These are phyloP conservation scores for Gracilaria gracilis DNA, from an alignment of 23 red algal species.

Conservation along the genomic window DNA sequence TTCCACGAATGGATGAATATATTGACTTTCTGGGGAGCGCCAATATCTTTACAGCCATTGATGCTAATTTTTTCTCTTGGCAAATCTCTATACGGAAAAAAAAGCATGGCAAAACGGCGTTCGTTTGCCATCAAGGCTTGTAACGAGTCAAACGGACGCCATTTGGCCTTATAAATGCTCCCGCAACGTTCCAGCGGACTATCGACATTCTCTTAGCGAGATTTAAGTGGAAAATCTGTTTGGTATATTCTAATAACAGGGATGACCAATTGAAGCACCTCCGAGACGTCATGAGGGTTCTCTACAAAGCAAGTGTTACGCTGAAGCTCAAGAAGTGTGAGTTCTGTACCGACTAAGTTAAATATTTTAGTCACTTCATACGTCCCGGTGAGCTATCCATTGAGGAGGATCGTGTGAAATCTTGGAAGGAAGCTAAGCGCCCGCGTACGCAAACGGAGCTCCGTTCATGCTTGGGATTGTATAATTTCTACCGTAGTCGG, in stretches of 20 bases:
- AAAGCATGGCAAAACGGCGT: not conserved
- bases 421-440: not conserved
- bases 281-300: conserved; percentile 1
- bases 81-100: conserved; percentile 20
- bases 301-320: conserved; percentile 2
- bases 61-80: conserved; percentile 2
- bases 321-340: conserved; percentile 44
- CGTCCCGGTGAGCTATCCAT: not conserved
- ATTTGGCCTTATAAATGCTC: conserved; percentile 50
- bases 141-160: conserved; percentile 11
- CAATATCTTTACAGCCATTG: conserved; percentile 31
- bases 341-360: not conserved
- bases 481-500: not conserved
- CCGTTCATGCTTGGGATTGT: not conserved
- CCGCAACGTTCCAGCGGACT: conserved; percentile 48
- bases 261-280: conserved; percentile 42
- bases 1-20: conserved; percentile 39
- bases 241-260: conserved; percentile 22
- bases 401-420: not conserved
- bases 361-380: conserved; percentile 37
- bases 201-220: conserved; percentile 37
- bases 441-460: conserved; percentile 14
- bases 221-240: conserved; percentile 15
- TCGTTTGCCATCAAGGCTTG: not conserved
- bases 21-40: conserved; percentile 17